These are phyloP conservation scores for Radiomyces spectabilis DNA, from an alignment of 192 early-diverging fungal species.

Conservation along the genomic window DNA sequence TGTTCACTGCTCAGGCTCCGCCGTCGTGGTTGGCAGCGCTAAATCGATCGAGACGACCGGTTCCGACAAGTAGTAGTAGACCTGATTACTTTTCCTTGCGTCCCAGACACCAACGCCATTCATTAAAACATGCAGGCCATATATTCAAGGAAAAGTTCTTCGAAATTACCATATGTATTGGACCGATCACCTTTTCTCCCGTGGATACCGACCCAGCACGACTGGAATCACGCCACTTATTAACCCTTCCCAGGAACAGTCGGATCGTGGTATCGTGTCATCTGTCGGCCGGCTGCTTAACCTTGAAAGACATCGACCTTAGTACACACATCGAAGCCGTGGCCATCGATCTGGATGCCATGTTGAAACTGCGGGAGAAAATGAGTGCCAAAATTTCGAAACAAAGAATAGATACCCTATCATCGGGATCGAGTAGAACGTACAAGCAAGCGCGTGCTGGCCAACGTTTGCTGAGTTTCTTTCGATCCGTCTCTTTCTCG, in stretches of 20 bases:
- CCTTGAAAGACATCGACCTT: slow-evolving; percentile 26
- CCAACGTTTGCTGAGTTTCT: too few species aligned
- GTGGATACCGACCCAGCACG: not conserved
- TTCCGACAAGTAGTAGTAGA: not conserved
- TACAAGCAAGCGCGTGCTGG: too few species aligned
- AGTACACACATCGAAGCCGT: slow-evolving; percentile 2
- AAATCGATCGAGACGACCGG: too few species aligned
- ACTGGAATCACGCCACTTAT: not conserved
- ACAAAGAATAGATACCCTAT: too few species aligned
- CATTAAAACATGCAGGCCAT: slow-evolving; percentile 27
- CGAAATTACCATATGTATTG: slow-evolving; percentile 21
- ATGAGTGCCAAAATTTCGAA: too few species aligned
- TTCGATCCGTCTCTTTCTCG: too few species aligned
- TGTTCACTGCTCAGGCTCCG: slow-evolving; percentile 18
- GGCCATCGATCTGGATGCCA: slow-evolving; percentile 8
- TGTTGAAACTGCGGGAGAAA: slow-evolving; percentile 1
- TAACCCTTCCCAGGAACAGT: slow-evolving; percentile 13
- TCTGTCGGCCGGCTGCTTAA: slow-evolving; percentile 31
- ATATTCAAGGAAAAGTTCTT: slow-evolving; percentile 36
- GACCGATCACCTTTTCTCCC: slow-evolving; percentile 4
- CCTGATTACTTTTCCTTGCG: slow-evolving; percentile 2
- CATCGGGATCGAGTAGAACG: too few species aligned
- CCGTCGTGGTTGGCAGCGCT: too few species aligned
- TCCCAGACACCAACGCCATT: slow-evolving; percentile 26
- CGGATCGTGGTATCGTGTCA: slow-evolving; percentile 23